Conservation (phyloP, 257 asterid genomes). For the Ophiorrhiza pumila region DNA sequence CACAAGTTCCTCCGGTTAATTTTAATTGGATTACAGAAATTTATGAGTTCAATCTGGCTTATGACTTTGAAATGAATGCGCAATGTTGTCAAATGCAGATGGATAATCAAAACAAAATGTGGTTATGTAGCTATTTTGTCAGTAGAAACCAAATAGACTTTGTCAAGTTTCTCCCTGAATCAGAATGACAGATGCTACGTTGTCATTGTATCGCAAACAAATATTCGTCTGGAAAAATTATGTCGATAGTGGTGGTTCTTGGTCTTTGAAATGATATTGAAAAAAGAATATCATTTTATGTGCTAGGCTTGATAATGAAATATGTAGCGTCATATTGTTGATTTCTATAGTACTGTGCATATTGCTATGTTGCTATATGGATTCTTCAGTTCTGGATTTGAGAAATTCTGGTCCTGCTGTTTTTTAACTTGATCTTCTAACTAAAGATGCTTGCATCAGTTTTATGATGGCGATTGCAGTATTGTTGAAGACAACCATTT, state of each 20-base stretch:
- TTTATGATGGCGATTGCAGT: neutral
- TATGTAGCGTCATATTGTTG: neutral
- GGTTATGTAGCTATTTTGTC: neutral
- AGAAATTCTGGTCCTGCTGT: neutral
- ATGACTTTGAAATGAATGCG: neutral
- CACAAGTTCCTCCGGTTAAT: neutral
- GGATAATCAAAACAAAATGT: neutral
- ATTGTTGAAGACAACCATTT: neutral
- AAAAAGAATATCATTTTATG: too few species aligned
- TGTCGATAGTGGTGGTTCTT: too few species aligned
- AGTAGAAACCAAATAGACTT: neutral
- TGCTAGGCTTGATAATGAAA: neutral
- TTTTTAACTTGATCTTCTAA: neutral
- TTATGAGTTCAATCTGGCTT: neutral
- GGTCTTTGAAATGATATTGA: neutral
- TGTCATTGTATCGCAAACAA: neutral
- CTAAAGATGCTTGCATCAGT: neutral
- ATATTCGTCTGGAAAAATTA: neutral
- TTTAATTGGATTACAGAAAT: neutral
- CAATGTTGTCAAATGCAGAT: neutral
- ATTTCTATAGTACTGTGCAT: neutral
- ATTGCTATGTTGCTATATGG: neutral
- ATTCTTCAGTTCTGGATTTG: neutral
- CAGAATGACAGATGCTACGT: neutral
- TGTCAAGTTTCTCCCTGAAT: neutral